Evolutionary conservation across 2,329 filamentous ascomycete genomes (phyloP), one percentile per base, ranked within the genome.

Genomic region (Trichoderma brevicompactum): DNA sequence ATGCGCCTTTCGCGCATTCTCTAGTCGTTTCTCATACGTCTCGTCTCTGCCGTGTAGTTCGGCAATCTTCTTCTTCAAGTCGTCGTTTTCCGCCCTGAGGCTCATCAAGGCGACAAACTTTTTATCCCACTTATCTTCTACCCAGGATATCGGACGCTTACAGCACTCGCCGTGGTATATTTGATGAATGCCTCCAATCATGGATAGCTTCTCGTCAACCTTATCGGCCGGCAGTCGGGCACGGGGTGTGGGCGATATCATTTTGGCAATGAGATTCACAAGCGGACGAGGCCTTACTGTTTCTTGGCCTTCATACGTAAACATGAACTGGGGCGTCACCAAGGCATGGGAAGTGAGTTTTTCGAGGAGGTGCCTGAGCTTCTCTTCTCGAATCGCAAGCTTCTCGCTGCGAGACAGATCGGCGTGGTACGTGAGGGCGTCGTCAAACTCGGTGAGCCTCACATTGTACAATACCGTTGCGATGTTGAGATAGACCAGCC

Each of bases 161-260:
- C 81, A 83, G 69, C 80, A 83, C 19, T 72, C 69, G 12, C 76
- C 75, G 67, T 83, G 81, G 67, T 83, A 83, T 5, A 81, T 76
- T 61, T 83, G 81, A 44, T 81, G 78, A 28, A 83, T 73, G 6
- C 81, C 81, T 4, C 81, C 81, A 0, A 83, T 74, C 68, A 78
- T 79, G 1, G 77, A 78, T 3, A 83, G 72, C 55, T 79, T 79
- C 5, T 75, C 73, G 54, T 80, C 77, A 15, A 79, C 74, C 49
- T 78, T 74, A 32, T 76, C 73, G 4, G 77, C 79, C 0, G 74
- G 68, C 0, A 74, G 72, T 3, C 80, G 75, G 15, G 68, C 69
- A 7, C 70, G 70, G 0, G 79, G 76, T 7, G 73, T 73, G 0
- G 70, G 48, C 0, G 75, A 72, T 0, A 79, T 67, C 79, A 81